Evolutionary conservation across 306 rosid genomes (phyloP), one percentile per base, ranked within the genome.

Genomic region (Gillenia trifoliata): DNA sequence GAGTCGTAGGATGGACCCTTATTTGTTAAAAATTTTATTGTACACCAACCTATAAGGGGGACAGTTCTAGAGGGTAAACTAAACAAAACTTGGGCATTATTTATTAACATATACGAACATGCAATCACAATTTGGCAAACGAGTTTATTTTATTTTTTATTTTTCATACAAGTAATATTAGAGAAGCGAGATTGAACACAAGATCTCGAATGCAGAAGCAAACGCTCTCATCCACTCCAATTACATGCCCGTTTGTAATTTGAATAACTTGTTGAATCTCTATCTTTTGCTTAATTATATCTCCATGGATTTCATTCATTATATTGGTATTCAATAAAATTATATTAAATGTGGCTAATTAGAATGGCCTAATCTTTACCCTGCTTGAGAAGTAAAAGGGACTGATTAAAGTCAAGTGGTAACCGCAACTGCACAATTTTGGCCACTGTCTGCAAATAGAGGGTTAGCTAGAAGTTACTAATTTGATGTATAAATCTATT

Each of bases 141-240:
- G 2, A 15, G 20, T 15, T 12, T 45, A 4, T 45, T 45, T 45
- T 43, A 15, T 45, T 45, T 45, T 45, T 15, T 45, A 15, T 15
- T 45, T 43, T 15, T 45, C 7, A 45, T 45, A 15, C 52, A 45
- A 45, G 17, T 45, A 45, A 45, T 45, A 5, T 16, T 45, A 45
- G 20, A 1, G 1, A 2, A 4, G 2, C 20, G 0, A 45, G 6
- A 45, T 45, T 15, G 17, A 45, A 45, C 8, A 45, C 20, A 45
- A 45, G 6, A 45, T 0, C 0, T 45, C 0, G 2, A 1, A 8
- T 4, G 8, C 0, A 4, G 11, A 45, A 45, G 15, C 2, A 45
- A 0, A 45, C 20, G 0, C 0, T 15, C 0, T 45, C 0, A 45
- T 13, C 0, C 0, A 1, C 20, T 5, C 2, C 2, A 45, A 8